Percentiles rank a stretch among this genome's conserved stretches.
phyloP scores from a whole-genome alignment of 2,329 filamentous ascomycete genomes.

The Ascochyta viciae-villosae region DNA sequence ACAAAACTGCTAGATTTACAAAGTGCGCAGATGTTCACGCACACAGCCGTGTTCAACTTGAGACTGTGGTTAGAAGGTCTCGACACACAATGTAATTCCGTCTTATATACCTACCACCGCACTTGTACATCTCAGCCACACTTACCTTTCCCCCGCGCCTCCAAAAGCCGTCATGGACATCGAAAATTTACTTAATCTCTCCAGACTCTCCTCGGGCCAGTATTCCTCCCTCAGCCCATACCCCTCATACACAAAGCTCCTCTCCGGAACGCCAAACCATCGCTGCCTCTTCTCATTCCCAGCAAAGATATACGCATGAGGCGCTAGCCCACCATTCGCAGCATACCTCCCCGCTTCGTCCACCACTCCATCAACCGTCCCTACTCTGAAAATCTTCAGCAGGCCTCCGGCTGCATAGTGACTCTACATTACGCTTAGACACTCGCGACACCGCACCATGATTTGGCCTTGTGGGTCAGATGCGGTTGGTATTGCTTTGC shows the following conservation, averaged over 20 bases:
- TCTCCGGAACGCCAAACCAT: constrained; percentile 37
- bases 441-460: constrained; percentile 53
- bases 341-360: constrained; percentile 26
- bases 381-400: background rate
- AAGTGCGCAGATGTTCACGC: background rate
- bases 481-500: constrained; percentile 29
- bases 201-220: background rate
- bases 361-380: background rate
- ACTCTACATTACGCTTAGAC: constrained; percentile 52
- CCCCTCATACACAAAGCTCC: background rate
- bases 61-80: too few relatives aligned
- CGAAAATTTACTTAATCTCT: too few relatives aligned
- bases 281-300: constrained; percentile 39
- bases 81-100: too few relatives aligned
- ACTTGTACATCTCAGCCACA: background rate
- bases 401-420: constrained; percentile 45
- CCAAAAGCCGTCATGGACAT: too few relatives aligned
- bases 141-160: background rate
- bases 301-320: constrained; percentile 56
- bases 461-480: constrained; percentile 43
- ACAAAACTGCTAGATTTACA: background rate
- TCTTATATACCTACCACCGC: too few relatives aligned
- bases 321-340: constrained; percentile 39
- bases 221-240: background rate
- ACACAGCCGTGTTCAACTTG: background rate